These are phyloP conservation scores for Jimgerdemannia lactiflua DNA, from an alignment of 192 early-diverging fungal species.

Conservation along the genomic window DNA sequence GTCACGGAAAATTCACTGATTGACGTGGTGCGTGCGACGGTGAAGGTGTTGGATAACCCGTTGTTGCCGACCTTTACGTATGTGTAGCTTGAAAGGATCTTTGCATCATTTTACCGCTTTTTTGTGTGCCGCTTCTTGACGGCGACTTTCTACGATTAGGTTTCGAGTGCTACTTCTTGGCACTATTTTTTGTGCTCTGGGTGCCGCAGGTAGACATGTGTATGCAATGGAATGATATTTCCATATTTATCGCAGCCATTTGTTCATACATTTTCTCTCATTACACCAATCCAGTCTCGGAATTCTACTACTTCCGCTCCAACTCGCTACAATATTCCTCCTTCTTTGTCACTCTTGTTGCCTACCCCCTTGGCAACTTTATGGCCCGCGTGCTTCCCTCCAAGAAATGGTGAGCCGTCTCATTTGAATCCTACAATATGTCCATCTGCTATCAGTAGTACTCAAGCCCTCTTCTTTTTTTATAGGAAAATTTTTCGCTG, in stretches of 20 bases:
- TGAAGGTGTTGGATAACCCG: conserved; percentile 66
- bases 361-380: conserved; percentile 12
- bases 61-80: conserved; percentile 66
- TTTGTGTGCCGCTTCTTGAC: background rate
- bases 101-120: conserved; percentile 60
- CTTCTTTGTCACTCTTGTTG: conserved; percentile 13
- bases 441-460: too few species aligned
- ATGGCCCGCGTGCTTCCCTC: background rate
- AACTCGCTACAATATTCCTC: conserved; percentile 6
- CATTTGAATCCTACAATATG: conserved; percentile 39
- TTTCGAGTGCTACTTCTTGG: conserved; percentile 49
- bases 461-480: too few species aligned
- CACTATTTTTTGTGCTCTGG: conserved; percentile 30
- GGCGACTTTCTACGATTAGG: too few species aligned
- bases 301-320: conserved; percentile 13
- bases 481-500: background rate
- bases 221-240: too few species aligned
- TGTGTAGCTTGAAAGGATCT: conserved; percentile 67
- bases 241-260: too few species aligned
- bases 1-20: conserved; percentile 51
- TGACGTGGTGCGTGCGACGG: conserved; percentile 66
- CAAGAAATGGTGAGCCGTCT: conserved; percentile 38
- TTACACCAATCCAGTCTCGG: conserved; percentile 64
- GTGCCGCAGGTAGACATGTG: conserved; percentile 22
- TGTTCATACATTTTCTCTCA: background rate